A percentile compares a stretch with the other conserved stretches of the same genome.
phyloP scores from a whole-genome alignment of 2,329 filamentous ascomycete species.

The Colletotrichum sidae region DNA sequence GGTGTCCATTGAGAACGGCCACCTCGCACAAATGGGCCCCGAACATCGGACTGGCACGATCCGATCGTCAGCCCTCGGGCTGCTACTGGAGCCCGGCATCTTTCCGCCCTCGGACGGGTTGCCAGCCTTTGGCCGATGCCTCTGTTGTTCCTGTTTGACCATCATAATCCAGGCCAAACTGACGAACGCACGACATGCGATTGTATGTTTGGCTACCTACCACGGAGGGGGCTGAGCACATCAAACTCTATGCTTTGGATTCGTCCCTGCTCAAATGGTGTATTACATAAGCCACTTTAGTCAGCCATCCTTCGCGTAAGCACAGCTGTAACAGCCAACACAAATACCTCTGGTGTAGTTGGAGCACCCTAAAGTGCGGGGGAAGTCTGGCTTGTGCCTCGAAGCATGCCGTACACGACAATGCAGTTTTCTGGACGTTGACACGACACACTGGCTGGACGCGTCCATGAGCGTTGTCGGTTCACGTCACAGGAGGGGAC shows the following conservation, averaged over 20 bases:
- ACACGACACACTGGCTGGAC: neutral
- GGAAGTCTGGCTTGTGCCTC: neutral
- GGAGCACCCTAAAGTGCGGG: constrained; percentile 7
- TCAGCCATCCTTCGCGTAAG: too few relatives aligned
- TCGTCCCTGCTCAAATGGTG: too few relatives aligned
- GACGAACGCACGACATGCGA: too few relatives aligned
- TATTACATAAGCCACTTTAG: too few relatives aligned
- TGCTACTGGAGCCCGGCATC: constrained; percentile 2
- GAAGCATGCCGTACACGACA: neutral
- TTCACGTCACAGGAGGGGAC: neutral
- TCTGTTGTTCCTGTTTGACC: neutral
- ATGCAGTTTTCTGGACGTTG: neutral
- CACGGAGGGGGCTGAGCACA: too few relatives aligned
- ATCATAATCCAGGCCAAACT: too few relatives aligned
- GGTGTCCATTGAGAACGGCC: too few relatives aligned
- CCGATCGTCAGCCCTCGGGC: neutral
- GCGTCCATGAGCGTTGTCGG: neutral
- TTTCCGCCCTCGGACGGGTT: constrained; percentile 3
- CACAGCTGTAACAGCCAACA: neutral
- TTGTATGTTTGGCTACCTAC: too few relatives aligned
- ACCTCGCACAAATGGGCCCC: constrained; percentile 14
- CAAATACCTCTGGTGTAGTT: constrained; percentile 19
- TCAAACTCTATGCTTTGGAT: too few relatives aligned
- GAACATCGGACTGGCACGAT: constrained; percentile 23
- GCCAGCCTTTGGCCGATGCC: neutral